A percentile compares a stretch with the other conserved stretches of the same genome.
These are phyloP conservation scores for Phyllosticta citrichinensis DNA, from an alignment of 2,329 filamentous ascomycete genomes.

Conservation along the genomic window DNA sequence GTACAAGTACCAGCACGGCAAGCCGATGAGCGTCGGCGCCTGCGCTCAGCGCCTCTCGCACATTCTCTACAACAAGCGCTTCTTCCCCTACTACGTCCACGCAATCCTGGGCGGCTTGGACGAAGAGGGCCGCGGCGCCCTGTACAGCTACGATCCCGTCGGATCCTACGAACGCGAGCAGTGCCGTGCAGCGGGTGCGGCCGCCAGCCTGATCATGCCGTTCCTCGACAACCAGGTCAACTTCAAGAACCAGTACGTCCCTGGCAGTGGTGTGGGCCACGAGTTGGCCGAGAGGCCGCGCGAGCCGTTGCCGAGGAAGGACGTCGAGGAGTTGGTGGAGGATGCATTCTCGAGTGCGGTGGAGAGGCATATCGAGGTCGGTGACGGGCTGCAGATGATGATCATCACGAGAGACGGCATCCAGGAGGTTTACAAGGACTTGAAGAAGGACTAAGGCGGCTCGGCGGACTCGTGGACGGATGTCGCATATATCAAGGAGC, in stretches of 20 bases:
- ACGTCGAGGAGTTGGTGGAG: slow-evolving; percentile 80
- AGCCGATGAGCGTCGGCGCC: slow-evolving; percentile 87
- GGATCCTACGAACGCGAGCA: slow-evolving; percentile 96
- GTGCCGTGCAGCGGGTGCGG: slow-evolving; percentile 86
- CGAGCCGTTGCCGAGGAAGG: slow-evolving; percentile 57
- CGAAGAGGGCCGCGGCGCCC: slow-evolving; percentile 83
- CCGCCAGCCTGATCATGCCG: slow-evolving; percentile 92
- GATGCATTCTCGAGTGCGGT: slow-evolving; percentile 98
- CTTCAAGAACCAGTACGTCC: slow-evolving; percentile 96
- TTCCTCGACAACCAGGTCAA: slow-evolving; percentile 99
- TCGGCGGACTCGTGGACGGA: background rate
- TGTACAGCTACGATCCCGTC: slow-evolving; percentile 97
- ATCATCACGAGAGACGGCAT: slow-evolving; percentile 82
- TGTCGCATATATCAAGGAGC: slow-evolving; percentile 6
- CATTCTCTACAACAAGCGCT: slow-evolving; percentile 93
- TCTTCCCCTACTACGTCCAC: slow-evolving; percentile 97
- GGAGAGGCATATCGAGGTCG: slow-evolving; percentile 98
- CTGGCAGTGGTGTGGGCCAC: slow-evolving; percentile 75
- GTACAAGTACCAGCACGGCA: slow-evolving; percentile 97
- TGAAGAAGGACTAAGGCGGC: slow-evolving; percentile 52
- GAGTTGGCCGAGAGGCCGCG: slow-evolving; percentile 61
- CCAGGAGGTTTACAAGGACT: slow-evolving; percentile 67
- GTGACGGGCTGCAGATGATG: slow-evolving; percentile 92
- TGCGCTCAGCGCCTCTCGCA: slow-evolving; percentile 92
- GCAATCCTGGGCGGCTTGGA: slow-evolving; percentile 91